Conservation (phyloP, 306 rosid genomes). For the Cicer judaicum region DNA sequence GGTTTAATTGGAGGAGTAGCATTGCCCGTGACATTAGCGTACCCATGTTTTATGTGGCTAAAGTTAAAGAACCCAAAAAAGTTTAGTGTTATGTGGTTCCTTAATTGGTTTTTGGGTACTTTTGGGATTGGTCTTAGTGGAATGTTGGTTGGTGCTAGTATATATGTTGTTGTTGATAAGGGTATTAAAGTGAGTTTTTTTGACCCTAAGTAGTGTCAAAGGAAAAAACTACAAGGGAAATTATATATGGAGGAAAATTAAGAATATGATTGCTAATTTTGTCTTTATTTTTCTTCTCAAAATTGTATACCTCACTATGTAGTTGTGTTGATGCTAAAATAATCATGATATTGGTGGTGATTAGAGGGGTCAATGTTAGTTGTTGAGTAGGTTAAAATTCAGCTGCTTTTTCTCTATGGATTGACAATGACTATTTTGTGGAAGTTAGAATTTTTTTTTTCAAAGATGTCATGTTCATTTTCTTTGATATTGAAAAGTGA, state of each 20-base stretch:
- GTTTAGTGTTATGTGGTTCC: conserved; percentile 53
- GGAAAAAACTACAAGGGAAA: conserved; percentile 17
- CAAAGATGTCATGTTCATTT: neutral
- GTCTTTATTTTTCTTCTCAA: neutral
- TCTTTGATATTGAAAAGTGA: neutral
- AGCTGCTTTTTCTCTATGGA: neutral
- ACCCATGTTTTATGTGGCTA: conserved; percentile 61
- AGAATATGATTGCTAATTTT: neutral
- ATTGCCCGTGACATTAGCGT: conserved; percentile 54
- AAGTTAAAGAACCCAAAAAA: conserved; percentile 52
- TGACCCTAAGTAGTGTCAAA: conserved; percentile 57
- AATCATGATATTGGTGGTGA: neutral
- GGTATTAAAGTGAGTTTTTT: conserved; percentile 71
- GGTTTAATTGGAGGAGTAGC: conserved; percentile 61
- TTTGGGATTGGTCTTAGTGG: conserved; percentile 64
- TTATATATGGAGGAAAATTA: conserved; percentile 13
- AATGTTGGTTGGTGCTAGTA: conserved; percentile 55
- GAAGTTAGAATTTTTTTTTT: neutral
- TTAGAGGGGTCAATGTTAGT: neutral
- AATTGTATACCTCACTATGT: neutral
- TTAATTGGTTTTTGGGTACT: conserved; percentile 71
- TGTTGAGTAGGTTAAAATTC: neutral
- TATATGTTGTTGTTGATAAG: conserved; percentile 66
- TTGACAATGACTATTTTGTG: neutral
- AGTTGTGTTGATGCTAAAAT: neutral